Evolutionary conservation across 371 early-diverging fungal genomes (phyloP), one percentile per base, ranked within the genome.

Genomic region (Zancudomyces culisetae): DNA sequence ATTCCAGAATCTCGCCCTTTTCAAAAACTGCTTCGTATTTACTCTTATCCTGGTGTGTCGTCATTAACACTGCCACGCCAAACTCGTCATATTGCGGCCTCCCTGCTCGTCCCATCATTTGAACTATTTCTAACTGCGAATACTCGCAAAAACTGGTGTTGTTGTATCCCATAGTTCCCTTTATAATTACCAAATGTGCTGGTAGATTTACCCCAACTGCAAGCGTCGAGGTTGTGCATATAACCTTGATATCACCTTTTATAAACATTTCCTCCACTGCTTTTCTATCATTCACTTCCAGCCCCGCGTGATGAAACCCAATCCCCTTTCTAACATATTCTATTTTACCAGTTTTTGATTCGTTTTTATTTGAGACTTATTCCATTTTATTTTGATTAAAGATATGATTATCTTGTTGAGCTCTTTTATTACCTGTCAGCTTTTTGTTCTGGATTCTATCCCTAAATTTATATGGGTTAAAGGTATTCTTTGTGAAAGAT

Each of bases 101-200:
- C 57, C 99, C 99, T 27, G 99, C 99, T 64, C 99, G 87, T 58
- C 99, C 99, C 68, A 98, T 96, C 53, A 99, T 99, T 68, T 99
- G 99, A 53, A 97, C 70, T 1, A 96, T 93, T 66, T 94, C 97
- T 45, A 96, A 67, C 58, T 90, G 85, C 0, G 93, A 89, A 22
- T 95, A 70, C 57, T 94, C 95, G 0, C 82, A 78, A 60, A 85
- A 95, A 27, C 75, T 73, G 60, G 95, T 92, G 15, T 43, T 3
- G 19, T 51, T 43, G 23, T 51, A 51, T 43, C 51, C 51, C 27
- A 26, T 51, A 12, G 51, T 51, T 22, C 51, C 51, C 42, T 51
- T 51, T 13, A 51, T 51, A 19, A 51, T 22, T 20, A 51, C 51
- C 4, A 51, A 23, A 41, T 51, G 51, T 51, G 51, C 46, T 51